phyloP scores from a whole-genome alignment of 2,329 filamentous ascomycete species.

The Scopulariopsis brevicaulis region DNA sequence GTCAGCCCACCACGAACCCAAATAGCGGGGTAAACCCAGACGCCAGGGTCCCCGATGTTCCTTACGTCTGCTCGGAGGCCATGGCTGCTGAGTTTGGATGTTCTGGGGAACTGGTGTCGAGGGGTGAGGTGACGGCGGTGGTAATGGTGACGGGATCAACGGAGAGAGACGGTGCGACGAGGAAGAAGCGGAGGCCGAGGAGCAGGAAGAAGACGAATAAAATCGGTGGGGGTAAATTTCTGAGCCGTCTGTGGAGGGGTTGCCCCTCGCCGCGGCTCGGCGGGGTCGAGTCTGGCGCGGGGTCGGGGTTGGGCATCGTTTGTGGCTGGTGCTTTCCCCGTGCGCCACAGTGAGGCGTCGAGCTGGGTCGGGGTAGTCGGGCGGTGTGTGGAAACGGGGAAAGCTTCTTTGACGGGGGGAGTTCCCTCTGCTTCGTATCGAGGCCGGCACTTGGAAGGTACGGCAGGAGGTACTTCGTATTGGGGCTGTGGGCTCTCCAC shows the following conservation, averaged over 20 bases:
- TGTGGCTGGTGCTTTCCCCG: not conserved
- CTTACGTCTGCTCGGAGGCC: slow-evolving; percentile 59
- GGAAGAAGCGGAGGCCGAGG: not conserved
- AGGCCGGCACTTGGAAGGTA: no score
- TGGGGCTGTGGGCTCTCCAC: no score
- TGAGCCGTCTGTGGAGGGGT: not conserved
- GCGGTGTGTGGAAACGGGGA: no score
- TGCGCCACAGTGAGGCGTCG: not conserved
- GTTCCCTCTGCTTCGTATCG: not conserved
- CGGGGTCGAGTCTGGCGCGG: not conserved
- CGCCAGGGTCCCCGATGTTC: slow-evolving; percentile 10
- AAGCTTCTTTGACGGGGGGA: not conserved
- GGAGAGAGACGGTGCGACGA: not conserved
- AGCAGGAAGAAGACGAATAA: not conserved
- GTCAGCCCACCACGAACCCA: slow-evolving; percentile 4
- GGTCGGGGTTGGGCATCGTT: not conserved
- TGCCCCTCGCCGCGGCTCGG: not conserved
- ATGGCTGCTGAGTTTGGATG: not conserved
- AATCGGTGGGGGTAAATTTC: slow-evolving; percentile 4
- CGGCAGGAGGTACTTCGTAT: no score
- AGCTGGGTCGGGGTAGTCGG: no score
- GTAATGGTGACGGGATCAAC: not conserved
- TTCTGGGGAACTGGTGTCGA: not conserved
- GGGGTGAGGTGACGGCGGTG: not conserved
- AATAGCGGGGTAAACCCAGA: slow-evolving; percentile 19